Evolutionary conservation across 2,329 filamentous ascomycete genomes (phyloP), one percentile per base, ranked within the genome.

Genomic region (Colletotrichum melonis): DNA sequence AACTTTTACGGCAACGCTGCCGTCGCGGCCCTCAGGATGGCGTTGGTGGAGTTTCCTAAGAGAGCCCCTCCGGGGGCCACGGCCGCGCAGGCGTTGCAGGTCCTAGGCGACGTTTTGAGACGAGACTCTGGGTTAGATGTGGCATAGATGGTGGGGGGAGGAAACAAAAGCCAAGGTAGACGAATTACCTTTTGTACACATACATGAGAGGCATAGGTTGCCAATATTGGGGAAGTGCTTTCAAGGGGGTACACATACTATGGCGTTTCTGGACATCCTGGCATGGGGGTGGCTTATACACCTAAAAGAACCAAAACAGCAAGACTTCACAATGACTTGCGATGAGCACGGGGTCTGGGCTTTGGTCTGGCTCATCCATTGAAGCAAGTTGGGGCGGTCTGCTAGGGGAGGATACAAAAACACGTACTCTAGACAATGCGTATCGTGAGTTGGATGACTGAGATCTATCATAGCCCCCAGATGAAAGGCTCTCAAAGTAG

Each of bases 1-100:
- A 86, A 87, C 16, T 94, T 97, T 76, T 99, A 95, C 78, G 96
- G 95, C 1, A 91, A 90, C 63, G 90, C 93, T 8, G 95, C 90
- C 0, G 81, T 93, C n/a, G 92, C 90, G 0, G 91, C 94, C 1
- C 81, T 98, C 76, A 87, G 91, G 49, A 86, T 90, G 64, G 94
- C 93, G 0, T 84, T 96, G 30, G 82, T 97, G n/a, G 92, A 94
- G 14, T 92, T 97, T 62, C 95, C 94, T 0, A 84, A 84, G 30
- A 87, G 84, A 69, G 87, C 87, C 1, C 82, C 84, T 2, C 80
- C 84, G 24, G 85, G 86, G 65, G 86, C 86, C 1, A 81, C 85
- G 1, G 88, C 87, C 1, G 88, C 87, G 2, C 84, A 84, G 52
- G 88, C 88, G 5, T 79, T 92, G 57, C 80, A 84, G 68, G 88